Evolutionary conservation across 805 yeast genomes (phyloP).

Genomic region (Ogataea minuta): DNA sequence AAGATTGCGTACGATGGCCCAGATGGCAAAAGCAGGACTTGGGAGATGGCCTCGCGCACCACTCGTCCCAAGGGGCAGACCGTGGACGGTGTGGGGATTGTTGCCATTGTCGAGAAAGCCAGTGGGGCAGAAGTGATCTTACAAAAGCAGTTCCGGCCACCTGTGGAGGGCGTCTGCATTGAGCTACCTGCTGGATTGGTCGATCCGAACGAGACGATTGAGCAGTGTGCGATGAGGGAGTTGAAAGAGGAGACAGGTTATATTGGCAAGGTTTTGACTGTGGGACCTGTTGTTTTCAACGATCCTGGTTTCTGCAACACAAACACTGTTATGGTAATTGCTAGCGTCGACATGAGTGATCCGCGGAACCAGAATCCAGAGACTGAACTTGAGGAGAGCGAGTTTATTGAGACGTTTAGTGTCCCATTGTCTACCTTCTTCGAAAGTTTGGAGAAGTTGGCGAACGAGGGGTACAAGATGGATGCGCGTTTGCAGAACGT

Average conservation of each 20-base stretch:
- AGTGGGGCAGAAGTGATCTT: slow-evolving; percentile 47
- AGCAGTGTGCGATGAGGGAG: slow-evolving; percentile 82
- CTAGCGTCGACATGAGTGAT: slow-evolving; percentile 68
- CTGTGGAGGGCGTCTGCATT: slow-evolving; percentile 81
- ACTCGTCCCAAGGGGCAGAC: slow-evolving; percentile 64
- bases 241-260: slow-evolving; percentile 92
- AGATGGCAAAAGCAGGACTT: slow-evolving; percentile 62
- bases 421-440: slow-evolving; percentile 63
- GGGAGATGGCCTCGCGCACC: slow-evolving; percentile 88
- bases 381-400: slow-evolving; percentile 82
- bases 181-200: slow-evolving; percentile 96
- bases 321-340: slow-evolving; percentile 74
- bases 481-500: slow-evolving; percentile 88
- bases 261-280: slow-evolving; percentile 53
- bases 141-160: slow-evolving; percentile 92
- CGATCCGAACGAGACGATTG: slow-evolving; percentile 78
- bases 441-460: slow-evolving; percentile 49
- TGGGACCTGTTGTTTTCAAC: slow-evolving; percentile 37
- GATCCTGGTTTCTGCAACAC: slow-evolving; percentile 84
- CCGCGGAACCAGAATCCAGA: slow-evolving; percentile 66
- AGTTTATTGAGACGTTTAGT: slow-evolving; percentile 85
- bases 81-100: slow-evolving; percentile 88
- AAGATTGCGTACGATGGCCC: slow-evolving; percentile 74
- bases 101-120: slow-evolving; percentile 62
- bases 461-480: slow-evolving; percentile 64